These are phyloP conservation scores for Trematosphaeria pertusa DNA, from an alignment of 2,329 filamentous ascomycete species.

Conservation along the genomic window DNA sequence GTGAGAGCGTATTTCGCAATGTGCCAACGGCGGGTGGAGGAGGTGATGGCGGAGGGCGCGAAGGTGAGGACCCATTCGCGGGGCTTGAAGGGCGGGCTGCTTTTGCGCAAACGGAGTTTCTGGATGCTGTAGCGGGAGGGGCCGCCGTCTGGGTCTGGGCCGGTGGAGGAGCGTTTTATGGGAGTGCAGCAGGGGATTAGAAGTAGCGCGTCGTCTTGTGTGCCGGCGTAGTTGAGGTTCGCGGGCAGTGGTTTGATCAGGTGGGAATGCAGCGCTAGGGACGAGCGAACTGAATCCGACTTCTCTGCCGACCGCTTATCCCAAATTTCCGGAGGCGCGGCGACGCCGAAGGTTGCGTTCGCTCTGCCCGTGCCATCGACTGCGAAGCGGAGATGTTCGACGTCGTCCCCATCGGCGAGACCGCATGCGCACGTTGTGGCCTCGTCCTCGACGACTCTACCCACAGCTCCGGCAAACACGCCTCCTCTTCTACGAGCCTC, in stretches of 20 bases:
- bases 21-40: constrained; percentile 7
- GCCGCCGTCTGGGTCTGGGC: neutral
- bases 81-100: constrained; percentile 1
- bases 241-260: constrained; percentile 4
- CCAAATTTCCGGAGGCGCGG: neutral
- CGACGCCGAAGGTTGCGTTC: neutral
- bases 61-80: constrained; percentile 5
- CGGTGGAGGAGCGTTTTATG: neutral
- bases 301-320: neutral
- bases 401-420: constrained; percentile 2
- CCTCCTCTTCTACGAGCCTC: constrained; percentile 33
- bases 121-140: neutral
- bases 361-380: neutral
- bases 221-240: constrained; percentile 14
- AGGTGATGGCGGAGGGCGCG: neutral
- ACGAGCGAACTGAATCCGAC: constrained; percentile 1
- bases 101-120: constrained; percentile 1
- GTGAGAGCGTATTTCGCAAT: constrained; percentile 12
- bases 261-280: neutral
- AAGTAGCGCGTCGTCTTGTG: constrained; percentile 12
- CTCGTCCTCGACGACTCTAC: constrained; percentile 15
- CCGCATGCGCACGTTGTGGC: constrained; percentile 6
- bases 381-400: constrained; percentile 13
- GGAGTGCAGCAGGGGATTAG: constrained; percentile 20
- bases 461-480: constrained; percentile 31